Conservation (phyloP, 2,329 filamentous ascomycete species). For the Arachnopeziza araneosa region DNA sequence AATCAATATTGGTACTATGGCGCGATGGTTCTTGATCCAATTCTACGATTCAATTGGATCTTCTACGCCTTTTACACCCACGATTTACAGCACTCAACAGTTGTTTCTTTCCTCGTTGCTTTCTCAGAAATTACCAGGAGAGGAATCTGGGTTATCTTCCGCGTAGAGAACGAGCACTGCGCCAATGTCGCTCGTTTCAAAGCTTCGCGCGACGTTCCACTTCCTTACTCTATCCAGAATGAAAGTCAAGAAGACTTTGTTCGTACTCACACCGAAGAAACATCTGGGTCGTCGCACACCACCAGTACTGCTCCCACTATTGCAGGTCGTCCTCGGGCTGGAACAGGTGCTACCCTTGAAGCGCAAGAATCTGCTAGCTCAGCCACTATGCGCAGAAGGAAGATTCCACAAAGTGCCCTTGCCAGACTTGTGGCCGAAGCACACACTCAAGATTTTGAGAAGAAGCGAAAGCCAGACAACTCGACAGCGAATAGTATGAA, state of each 20-base stretch:
- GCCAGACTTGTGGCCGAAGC: conserved; percentile 72
- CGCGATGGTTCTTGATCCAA: conserved; percentile 76
- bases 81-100: conserved; percentile 74
- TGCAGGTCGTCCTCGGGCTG: conserved; percentile 12
- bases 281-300: neutral
- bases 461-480: conserved; percentile 48
- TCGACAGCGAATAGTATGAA: neutral
- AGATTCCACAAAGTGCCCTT: conserved; percentile 32
- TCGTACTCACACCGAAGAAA: conserved; percentile 1
- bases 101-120: conserved; percentile 73
- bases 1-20: conserved; percentile 76
- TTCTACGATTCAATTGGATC: conserved; percentile 90
- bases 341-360: conserved; percentile 21
- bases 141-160: conserved; percentile 87
- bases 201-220: conserved; percentile 77
- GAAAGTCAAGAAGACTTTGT: conserved; percentile 15
- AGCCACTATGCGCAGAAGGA: neutral
- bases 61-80: conserved; percentile 79
- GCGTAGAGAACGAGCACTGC: conserved; percentile 97
- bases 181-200: conserved; percentile 87
- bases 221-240: conserved; percentile 57
- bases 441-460: conserved; percentile 88
- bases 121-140: conserved; percentile 77
- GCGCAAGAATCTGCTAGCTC: conserved; percentile 7
- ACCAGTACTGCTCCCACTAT: conserved; percentile 13